A percentile compares a stretch with the other conserved stretches of the same genome.
phyloP scores from a whole-genome alignment of 2,329 filamentous ascomycete genomes.

The Hymenoscyphus albidus region DNA sequence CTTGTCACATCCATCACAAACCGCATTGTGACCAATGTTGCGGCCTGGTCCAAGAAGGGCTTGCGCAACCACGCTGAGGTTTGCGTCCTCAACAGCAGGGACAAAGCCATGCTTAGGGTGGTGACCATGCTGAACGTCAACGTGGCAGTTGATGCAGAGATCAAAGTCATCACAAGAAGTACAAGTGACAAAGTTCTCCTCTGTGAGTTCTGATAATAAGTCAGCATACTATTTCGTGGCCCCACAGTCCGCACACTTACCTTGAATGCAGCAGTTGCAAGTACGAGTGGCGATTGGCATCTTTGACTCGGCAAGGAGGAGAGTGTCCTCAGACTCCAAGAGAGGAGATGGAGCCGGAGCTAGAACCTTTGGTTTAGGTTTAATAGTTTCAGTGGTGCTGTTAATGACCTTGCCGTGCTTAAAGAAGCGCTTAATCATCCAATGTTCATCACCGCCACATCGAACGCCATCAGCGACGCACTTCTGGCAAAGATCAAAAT shows the following conservation, averaged over 20 bases:
- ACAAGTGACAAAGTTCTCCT: constrained; percentile 83
- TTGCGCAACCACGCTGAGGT: constrained; percentile 57
- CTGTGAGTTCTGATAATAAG: constrained; percentile 48
- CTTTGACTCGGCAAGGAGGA: constrained; percentile 8
- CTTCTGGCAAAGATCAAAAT: constrained; percentile 84
- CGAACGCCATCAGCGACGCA: constrained; percentile 74
- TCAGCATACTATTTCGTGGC: constrained; percentile 28
- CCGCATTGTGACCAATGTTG: constrained; percentile 76
- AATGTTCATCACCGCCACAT: constrained; percentile 77
- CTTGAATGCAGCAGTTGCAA: constrained; percentile 63
- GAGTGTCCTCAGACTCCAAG: constrained; percentile 19
- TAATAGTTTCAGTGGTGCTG: constrained; percentile 79
- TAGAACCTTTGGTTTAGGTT: constrained; percentile 45
- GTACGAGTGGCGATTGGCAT: constrained; percentile 39
- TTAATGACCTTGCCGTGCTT: constrained; percentile 73
- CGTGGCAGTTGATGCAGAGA: constrained; percentile 80
- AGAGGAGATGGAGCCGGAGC: constrained; percentile 28
- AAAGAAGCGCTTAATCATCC: constrained; percentile 89
- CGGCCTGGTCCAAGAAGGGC: constrained; percentile 74
- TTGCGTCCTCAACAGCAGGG: constrained; percentile 60
- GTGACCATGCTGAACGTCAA: constrained; percentile 76
- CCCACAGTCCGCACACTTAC: constrained; percentile 37
- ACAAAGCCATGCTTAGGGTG: constrained; percentile 82
- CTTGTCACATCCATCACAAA: constrained; percentile 92
- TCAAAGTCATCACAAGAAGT: constrained; percentile 83